Base-by-base conservation (phyloP, 768 basidiomycete genomes). In the Trametes punicea region DNA sequence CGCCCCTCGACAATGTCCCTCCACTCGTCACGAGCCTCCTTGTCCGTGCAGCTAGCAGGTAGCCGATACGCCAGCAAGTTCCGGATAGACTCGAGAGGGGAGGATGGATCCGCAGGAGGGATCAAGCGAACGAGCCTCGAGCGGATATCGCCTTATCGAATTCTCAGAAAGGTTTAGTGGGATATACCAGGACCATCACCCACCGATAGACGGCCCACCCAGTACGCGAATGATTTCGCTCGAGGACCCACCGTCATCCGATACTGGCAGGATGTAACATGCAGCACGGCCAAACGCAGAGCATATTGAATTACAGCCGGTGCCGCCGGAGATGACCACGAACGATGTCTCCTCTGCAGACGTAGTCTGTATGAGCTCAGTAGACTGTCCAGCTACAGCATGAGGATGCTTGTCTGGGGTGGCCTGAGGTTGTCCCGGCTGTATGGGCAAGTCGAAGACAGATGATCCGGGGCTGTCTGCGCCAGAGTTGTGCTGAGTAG, bases 171-270 rank as follows among this genome's bases (percentile, higher is more conserved):
- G 8, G 4, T 30, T 4, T n/a, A 36, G 9, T 4, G 15, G 34
- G 1, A 7, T 2, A 7, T 18, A 13, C 4, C 13, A 0, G 21
- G 27, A 36, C 2, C 2, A 39, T 13, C 46, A 59, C 65, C 55
- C 64, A 88, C 90, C 89, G 65, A 94, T 82, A 30, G 90, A 92
- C 20, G 90, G 89, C 2, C 90, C 90, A 16, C 88, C 90, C 50
- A 98, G 77, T 21, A 94, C 92, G 46, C 94, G 84, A 48, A 94
- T 90, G 49, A 96, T 96, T 75, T 97, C 94, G 61, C 90, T 90
- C 2, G 93, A 96, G 3, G 91, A 93, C 40, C 95, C 95, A 1
- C 95, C 95, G 69, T 98, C 93, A 67, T 98, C 95, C 6, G 93
- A 95, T 29, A 98, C 91, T 5, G 95, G 95, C 30, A 98, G 76